Percentiles rank a stretch among this genome's conserved stretches.
These are phyloP conservation scores for Typha latifolia DNA, from an alignment of 176 grass and related monocot genomes.

Conservation along the genomic window DNA sequence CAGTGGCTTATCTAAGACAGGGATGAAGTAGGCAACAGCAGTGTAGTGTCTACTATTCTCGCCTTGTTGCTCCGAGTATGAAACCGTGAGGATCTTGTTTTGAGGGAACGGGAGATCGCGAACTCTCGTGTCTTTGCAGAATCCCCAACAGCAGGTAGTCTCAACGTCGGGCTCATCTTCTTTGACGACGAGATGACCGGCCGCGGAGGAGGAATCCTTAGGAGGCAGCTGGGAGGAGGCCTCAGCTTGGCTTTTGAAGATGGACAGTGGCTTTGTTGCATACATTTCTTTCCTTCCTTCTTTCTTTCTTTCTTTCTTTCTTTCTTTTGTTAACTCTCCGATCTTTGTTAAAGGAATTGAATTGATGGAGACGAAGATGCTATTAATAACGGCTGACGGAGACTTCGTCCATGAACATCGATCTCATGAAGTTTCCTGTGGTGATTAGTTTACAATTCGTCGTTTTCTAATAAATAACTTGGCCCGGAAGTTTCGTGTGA, in stretches of 20 bases:
- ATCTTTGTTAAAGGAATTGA: too few relatives aligned
- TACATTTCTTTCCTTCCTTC: conserved; percentile 36
- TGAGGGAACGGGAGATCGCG: conserved; percentile 40
- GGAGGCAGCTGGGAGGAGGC: conserved; percentile 2
- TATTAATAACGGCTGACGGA: too few relatives aligned
- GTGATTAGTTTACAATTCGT: too few relatives aligned
- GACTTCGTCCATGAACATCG: too few relatives aligned
- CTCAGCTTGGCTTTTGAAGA: background rate
- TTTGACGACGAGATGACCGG: conserved; percentile 24
- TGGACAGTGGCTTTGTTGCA: conserved; percentile 25
- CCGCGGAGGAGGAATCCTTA: conserved; percentile 15
- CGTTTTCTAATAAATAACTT: too few relatives aligned
- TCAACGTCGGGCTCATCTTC: conserved; percentile 9
- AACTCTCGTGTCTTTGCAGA: conserved; percentile 3
- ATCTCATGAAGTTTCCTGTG: too few relatives aligned
- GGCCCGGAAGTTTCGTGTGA: too few relatives aligned
- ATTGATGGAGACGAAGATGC: too few relatives aligned
- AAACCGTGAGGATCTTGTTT: conserved; percentile 21
- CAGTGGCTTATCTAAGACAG: conserved; percentile 12
- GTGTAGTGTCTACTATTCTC: background rate
- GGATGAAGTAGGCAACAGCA: conserved; percentile 14
- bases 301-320: background rate
- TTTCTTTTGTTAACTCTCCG: too few relatives aligned
- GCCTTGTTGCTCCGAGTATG: background rate
- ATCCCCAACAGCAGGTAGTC: conserved; percentile 28